Conservation (phyloP, 805 yeast species). For the Spathaspora arborariae region DNA sequence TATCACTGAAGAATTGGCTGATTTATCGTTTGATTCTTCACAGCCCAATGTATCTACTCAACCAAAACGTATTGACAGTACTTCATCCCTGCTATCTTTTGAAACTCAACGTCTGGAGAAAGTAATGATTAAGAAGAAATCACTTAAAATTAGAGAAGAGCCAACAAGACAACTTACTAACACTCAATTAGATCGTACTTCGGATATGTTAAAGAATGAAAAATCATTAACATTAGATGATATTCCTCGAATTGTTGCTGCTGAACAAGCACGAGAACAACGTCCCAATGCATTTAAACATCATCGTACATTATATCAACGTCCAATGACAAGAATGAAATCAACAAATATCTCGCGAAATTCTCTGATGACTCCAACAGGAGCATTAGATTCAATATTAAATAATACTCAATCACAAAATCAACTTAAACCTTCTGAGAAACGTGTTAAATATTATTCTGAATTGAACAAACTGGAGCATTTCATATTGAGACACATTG, state of each 20-base stretch:
- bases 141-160: slow-evolving; percentile 32
- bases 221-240: slow-evolving; percentile 90
- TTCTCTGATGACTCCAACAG: slow-evolving; percentile 4
- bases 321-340: slow-evolving; percentile 19
- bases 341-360: not conserved
- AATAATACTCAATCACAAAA: not conserved
- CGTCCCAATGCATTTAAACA: slow-evolving; percentile 90
- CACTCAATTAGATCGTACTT: slow-evolving; percentile 53
- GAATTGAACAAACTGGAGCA: slow-evolving; percentile 59
- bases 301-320: slow-evolving; percentile 49
- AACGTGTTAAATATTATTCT: slow-evolving; percentile 50
- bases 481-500: slow-evolving; percentile 53
- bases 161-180: slow-evolving; percentile 32
- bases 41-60: not conserved
- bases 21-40: slow-evolving; percentile 4
- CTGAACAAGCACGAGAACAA: slow-evolving; percentile 91
- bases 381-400: slow-evolving; percentile 8
- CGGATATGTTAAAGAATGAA: slow-evolving; percentile 71
- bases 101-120: slow-evolving; percentile 21
- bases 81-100: slow-evolving; percentile 8
- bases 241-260: slow-evolving; percentile 94
- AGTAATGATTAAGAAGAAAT: slow-evolving; percentile 18
- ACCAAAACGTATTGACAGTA: slow-evolving; percentile 1
- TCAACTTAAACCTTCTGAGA: slow-evolving; percentile 1
- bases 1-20: slow-evolving; percentile 10